Evolutionary conservation across 306 rosid genomes (phyloP).

Genomic region (Purshia tridentata): DNA sequence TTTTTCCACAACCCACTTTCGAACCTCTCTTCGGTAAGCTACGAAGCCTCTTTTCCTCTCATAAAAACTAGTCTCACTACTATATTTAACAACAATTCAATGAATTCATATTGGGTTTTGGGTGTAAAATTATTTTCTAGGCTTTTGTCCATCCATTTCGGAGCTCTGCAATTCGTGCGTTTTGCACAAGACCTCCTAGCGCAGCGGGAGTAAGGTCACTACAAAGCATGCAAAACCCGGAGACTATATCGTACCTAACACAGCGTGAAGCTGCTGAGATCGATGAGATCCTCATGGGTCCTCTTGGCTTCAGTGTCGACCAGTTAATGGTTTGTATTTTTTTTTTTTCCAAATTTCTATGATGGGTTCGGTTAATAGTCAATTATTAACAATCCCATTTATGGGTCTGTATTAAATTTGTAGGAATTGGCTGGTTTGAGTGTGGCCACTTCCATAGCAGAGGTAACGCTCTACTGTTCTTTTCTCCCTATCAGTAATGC

Average conservation of each 20-base stretch:
- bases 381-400: neutral
- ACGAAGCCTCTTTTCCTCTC: constrained; percentile 5
- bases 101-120: neutral
- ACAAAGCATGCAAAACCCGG: constrained; percentile 43
- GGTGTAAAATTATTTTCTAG: constrained; percentile 24
- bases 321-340: constrained; percentile 71
- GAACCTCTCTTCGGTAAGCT: constrained; percentile 41
- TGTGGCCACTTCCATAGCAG: constrained; percentile 79
- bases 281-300: constrained; percentile 92
- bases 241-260: constrained; percentile 61
- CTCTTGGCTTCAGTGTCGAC: constrained; percentile 85
- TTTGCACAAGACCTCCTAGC: constrained; percentile 31
- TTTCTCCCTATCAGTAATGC: no score
- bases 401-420: constrained; percentile 12
- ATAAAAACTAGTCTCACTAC: no score
- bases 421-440: constrained; percentile 99
- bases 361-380: neutral
- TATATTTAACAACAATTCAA: neutral
- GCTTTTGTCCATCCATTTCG: constrained; percentile 35
- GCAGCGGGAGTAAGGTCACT: constrained; percentile 19
- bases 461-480: constrained; percentile 44
- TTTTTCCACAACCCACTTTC: constrained; percentile 30
- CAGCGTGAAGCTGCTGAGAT: constrained; percentile 89
- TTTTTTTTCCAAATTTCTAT: neutral
- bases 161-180: constrained; percentile 40